Evolutionary conservation across 148 eudicot genomes (phyloP).

Genomic region (Vaccinium corymbosum): DNA sequence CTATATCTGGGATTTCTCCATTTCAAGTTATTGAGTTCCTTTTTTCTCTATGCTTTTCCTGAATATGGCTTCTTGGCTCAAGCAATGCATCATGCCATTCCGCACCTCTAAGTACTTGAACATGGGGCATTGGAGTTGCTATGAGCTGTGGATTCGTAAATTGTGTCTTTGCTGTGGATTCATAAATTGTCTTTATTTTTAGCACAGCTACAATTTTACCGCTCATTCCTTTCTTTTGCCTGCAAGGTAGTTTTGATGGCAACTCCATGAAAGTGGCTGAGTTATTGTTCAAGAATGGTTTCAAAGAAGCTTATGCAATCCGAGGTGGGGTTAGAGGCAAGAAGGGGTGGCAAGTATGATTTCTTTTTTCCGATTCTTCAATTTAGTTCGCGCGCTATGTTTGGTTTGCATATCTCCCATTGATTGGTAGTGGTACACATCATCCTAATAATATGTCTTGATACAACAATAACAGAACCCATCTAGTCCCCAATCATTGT

Average conservation of each 20-base stretch:
- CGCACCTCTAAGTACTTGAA: neutral
- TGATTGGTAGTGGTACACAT: neutral
- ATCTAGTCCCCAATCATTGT: no score
- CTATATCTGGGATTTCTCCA: neutral
- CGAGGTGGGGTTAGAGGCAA: slow-evolving; percentile 86
- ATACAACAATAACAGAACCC: no score
- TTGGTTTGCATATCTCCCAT: neutral
- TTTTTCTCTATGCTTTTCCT: neutral
- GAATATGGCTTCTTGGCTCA: neutral
- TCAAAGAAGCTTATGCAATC: slow-evolving; percentile 87
- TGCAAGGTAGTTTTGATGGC: slow-evolving; percentile 98
- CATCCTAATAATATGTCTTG: neutral
- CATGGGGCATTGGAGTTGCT: neutral
- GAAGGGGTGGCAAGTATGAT: slow-evolving; percentile 81
- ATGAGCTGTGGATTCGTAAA: neutral
- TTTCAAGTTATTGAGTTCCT: neutral
- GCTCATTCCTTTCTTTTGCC: slow-evolving; percentile 25
- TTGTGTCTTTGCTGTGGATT: neutral
- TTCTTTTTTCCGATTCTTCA: slow-evolving; percentile 8
- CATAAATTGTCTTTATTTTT: neutral
- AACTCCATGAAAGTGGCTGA: slow-evolving; percentile 86
- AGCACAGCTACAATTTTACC: neutral
- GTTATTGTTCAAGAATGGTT: slow-evolving; percentile 74
- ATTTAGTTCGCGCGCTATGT: neutral
- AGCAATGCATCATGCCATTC: neutral